phyloP scores from a whole-genome alignment of 352 stramenopile genomes.

The Phytopythium montanum region DNA sequence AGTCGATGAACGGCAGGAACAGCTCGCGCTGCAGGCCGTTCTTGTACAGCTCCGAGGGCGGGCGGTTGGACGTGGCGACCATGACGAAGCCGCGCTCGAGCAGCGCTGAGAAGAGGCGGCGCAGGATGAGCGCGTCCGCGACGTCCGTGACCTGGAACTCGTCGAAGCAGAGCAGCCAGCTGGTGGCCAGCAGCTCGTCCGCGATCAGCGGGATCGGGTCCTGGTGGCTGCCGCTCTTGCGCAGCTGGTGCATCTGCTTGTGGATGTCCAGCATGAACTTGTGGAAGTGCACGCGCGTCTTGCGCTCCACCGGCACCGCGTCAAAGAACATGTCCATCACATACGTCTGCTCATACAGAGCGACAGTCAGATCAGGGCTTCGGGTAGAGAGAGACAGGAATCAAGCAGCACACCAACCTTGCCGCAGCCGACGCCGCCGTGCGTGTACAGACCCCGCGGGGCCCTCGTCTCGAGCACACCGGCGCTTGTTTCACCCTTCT shows the following conservation, averaged over 20 bases:
- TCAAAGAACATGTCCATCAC: constrained; percentile 98
- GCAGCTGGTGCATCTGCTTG: constrained; percentile 92
- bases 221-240: constrained; percentile 78
- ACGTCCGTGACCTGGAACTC: constrained; percentile 99
- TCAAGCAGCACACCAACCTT: constrained; percentile 45
- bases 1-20: constrained; percentile 96
- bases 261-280: constrained; percentile 98
- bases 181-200: constrained; percentile 78
- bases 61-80: constrained; percentile 96
- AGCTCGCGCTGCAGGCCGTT: constrained; percentile 94
- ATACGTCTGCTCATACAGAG: constrained; percentile 71
- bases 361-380: background rate
- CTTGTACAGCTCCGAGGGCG: constrained; percentile 94
- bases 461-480: constrained; percentile 14
- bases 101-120: constrained; percentile 91
- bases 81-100: constrained; percentile 91
- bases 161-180: constrained; percentile 96
- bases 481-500: constrained; percentile 3
- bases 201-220: constrained; percentile 86
- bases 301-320: constrained; percentile 60
- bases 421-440: constrained; percentile 94
- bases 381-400: background rate
- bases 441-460: constrained; percentile 96
- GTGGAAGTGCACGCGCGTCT: constrained; percentile 96
- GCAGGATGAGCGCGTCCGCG: constrained; percentile 95